Percentiles rank a stretch among this genome's conserved stretches.
These are phyloP conservation scores for Sclerotinia subarctica DNA, from an alignment of 2,329 filamentous ascomycete genomes.

Conservation along the genomic window DNA sequence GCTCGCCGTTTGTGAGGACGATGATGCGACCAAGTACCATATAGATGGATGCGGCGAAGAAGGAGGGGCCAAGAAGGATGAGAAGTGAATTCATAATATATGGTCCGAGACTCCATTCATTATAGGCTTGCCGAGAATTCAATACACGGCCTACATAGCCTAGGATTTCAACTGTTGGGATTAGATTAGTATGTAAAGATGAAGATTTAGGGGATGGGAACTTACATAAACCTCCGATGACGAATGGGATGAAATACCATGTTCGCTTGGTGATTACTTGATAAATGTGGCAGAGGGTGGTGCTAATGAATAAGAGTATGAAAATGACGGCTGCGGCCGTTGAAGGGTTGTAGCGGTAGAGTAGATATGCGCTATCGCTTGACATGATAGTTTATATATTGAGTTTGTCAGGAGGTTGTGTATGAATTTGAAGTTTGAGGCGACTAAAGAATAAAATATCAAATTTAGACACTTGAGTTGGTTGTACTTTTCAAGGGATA, in stretches of 20 bases:
- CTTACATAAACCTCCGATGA: constrained; percentile 32
- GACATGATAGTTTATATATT: neutral
- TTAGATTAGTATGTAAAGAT: constrained; percentile 26
- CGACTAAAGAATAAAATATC: neutral
- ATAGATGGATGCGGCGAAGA: constrained; percentile 44
- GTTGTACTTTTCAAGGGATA: neutral
- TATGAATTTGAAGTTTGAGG: neutral
- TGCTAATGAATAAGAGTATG: constrained; percentile 22
- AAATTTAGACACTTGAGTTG: neutral
- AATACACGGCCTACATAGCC: constrained; percentile 40
- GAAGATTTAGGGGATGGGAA: neutral
- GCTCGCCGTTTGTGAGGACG: constrained; percentile 39
- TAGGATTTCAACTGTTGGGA: constrained; percentile 41
- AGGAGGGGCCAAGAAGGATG: constrained; percentile 42
- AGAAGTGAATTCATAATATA: constrained; percentile 42
- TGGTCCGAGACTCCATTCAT: constrained; percentile 32
- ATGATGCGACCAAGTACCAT: constrained; percentile 45
- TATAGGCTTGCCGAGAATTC: constrained; percentile 27
- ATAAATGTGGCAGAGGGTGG: constrained; percentile 23
- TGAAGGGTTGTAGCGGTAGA: constrained; percentile 29
- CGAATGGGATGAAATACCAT: constrained; percentile 36
- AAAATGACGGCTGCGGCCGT: constrained; percentile 24
- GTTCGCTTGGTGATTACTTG: constrained; percentile 25
- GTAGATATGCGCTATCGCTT: neutral
- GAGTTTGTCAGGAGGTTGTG: neutral